These are phyloP conservation scores for Pezizomycotina sp. DNA, from an alignment of 2,329 filamentous ascomycete genomes.

Conservation along the genomic window DNA sequence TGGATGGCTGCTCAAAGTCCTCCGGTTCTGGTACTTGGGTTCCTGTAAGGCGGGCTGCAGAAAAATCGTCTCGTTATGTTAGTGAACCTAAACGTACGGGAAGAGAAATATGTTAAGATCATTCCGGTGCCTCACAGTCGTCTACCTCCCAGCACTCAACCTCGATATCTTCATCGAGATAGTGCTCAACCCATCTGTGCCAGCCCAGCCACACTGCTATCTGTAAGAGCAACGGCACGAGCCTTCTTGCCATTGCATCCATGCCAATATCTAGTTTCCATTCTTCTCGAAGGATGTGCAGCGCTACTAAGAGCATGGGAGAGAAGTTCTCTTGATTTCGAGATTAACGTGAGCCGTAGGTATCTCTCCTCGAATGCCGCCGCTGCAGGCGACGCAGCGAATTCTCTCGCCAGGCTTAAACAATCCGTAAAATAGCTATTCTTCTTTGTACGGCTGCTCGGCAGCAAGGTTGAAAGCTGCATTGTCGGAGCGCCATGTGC, in stretches of 20 bases:
- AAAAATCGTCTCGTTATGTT: background rate
- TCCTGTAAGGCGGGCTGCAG: conserved; percentile 29
- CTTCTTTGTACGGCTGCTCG: conserved; percentile 16
- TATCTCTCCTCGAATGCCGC: conserved; percentile 43
- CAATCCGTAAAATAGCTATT: conserved; percentile 34
- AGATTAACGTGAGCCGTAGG: conserved; percentile 46
- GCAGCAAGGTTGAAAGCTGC: conserved; percentile 1
- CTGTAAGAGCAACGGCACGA: conserved; percentile 65
- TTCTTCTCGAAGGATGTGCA: conserved; percentile 83
- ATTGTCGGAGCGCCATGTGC: conserved; percentile 6
- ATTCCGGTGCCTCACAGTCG: too few species aligned
- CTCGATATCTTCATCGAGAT: conserved; percentile 43
- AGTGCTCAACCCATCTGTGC: conserved; percentile 45
- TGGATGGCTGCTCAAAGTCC: conserved; percentile 42
- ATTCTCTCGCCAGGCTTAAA: conserved; percentile 46
- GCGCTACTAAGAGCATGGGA: conserved; percentile 53
- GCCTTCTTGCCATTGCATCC: conserved; percentile 35
- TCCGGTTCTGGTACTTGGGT: conserved; percentile 35
- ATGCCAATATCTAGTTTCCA: conserved; percentile 56
- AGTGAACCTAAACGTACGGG: conserved; percentile 6
- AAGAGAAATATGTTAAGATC: too few species aligned
- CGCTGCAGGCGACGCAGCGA: conserved; percentile 44
- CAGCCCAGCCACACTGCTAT: conserved; percentile 70
- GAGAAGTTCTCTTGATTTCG: conserved; percentile 37
- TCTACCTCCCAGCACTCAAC: conserved; percentile 42